Evolutionary conservation across 1,139 yeast species (phyloP).

Genomic region (Diutina sp.): DNA sequence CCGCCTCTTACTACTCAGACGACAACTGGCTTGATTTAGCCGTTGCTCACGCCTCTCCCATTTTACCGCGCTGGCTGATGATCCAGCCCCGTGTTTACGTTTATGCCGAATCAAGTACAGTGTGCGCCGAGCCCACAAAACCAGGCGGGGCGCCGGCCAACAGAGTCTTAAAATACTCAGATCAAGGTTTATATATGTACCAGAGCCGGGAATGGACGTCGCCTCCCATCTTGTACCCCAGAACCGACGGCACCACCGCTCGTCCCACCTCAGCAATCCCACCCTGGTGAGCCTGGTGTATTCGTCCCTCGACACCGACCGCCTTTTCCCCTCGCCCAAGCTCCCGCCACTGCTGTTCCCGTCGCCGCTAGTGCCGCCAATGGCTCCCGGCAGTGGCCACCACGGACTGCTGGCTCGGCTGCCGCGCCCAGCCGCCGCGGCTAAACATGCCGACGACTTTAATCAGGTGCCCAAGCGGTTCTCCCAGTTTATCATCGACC

Average conservation of each 20-base stretch:
- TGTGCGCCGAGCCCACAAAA: neutral
- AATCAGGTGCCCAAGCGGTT: slow-evolving; percentile 30
- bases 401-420: neutral
- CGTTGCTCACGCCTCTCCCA: neutral
- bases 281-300: neutral
- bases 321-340: neutral
- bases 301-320: neutral
- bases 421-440: neutral
- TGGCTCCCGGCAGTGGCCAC: neutral
- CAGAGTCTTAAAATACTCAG: neutral
- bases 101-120: neutral
- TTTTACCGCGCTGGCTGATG: neutral
- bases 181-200: neutral
- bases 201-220: slow-evolving; percentile 2
- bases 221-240: neutral
- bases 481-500: slow-evolving; percentile 29
- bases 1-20: no score
- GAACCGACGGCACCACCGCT: neutral
- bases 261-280: neutral
- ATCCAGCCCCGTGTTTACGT: neutral
- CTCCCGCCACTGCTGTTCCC: neutral
- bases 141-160: neutral
- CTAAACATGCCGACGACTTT: slow-evolving; percentile 4
- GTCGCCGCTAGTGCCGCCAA: neutral
- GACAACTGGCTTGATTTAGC: no score